Evolutionary conservation across 2,329 filamentous ascomycete genomes (phyloP), one percentile per base, ranked within the genome.

Genomic region (Fusarium pilosicola): DNA sequence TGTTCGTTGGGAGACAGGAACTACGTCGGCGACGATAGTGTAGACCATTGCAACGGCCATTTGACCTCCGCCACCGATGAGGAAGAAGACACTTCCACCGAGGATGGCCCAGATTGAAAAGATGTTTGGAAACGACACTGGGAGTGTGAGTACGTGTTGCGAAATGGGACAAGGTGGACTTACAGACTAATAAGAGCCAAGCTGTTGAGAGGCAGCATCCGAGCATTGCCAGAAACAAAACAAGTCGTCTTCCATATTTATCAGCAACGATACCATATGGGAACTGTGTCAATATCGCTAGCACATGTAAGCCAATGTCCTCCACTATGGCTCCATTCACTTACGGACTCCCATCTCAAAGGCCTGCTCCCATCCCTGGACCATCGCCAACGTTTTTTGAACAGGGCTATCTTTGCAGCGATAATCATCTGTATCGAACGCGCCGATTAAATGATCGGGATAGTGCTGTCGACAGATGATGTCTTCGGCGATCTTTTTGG

Each of bases 391-490:
- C 26, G 84, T 82, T 32, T 84, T 82, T 73, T 90, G 88, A 2
- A 91, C 86, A 6, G 81, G 78, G 1, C 81, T 76, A 7, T 79
- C 77, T 75, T 90, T 90, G 80, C 88, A 90, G 11, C 83, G 80
- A 49, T 81, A 76, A 63, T 88, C 86, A 5, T 79, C 58, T 76
- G 79, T 68, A 7, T 58, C 75, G 49, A 68, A 59, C 51, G 70
- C 74, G 38, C 72, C 73, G 1, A 83, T 77, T 30, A 81, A 74
- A 49, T 84, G 79, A 5, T 83, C 80, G 10, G 86, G 84, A 71
- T 85, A 87, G 68, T 85, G 83, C 22, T 82, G 75, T 30, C 85
- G 85, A 77, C 89, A 90, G 49, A 89, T 84, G 51, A 89, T 84
- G 58, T 84, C 82, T 76, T 91, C 88, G 71, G 87, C 84, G 57